Evolutionary conservation across 257 asterid genomes (phyloP), one percentile per base, ranked within the genome.

Genomic region (Jaltomata sinuosa): DNA sequence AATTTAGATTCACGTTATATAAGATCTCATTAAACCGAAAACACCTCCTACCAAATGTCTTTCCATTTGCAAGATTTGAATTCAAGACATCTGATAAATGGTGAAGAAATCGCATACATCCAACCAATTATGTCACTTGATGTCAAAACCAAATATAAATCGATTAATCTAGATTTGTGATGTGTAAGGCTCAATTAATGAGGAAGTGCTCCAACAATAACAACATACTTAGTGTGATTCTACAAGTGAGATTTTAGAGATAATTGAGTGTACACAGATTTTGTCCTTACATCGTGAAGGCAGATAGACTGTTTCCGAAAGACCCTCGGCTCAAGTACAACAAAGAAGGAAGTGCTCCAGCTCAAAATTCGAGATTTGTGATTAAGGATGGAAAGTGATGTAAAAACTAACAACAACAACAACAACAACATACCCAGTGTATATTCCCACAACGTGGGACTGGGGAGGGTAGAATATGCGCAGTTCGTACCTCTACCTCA

Each of bases 271-370:
- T n/a, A n/a, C 8, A 2, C 11, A 53, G 2, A 53, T 7, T 18
- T 9, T 53, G 7, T 19, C 1, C 4, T 4, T 19, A 53, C 1
- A 11, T 21, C 12, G 21, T 54, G 0, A 21, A 55, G 5, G 0
- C 21, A 3, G 62, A 55, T 55, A 21, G n/a, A n/a, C n/a, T n/a
- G n/a, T n/a, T 55, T 55, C 9, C 0, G 4, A 55, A 55, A 21
- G 14, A 55, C 0, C 3, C 0, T n/a, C 14, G 2, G 3, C 22
- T 55, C 2, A 21, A 21, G 2, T 55, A 8, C 21, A 55, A 3
- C 1, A 8, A 1, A 21, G n/a, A 2, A 55, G 2, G 0, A 57
- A n/a, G 64, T 55, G 15, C 15, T 9, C 2, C 1, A 11, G 3
- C 19, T 61, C 36, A 61, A 22, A 25, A 59, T 25, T 0, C 0